Base-by-base conservation (phyloP, 1,284 basidiomycete species). In the Melampsora americana region DNA sequence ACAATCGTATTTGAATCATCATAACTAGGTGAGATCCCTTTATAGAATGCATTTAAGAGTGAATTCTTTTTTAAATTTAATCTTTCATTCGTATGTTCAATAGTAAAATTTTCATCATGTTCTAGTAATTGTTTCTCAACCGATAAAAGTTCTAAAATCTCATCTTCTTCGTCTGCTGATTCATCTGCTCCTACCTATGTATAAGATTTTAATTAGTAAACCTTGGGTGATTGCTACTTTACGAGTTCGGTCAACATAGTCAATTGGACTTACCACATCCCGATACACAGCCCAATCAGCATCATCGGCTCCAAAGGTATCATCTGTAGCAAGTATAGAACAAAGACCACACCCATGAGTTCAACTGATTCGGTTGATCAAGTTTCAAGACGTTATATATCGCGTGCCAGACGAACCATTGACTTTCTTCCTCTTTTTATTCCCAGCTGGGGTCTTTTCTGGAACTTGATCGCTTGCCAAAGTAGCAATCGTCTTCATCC, bases 261-360 rank as follows among this genome's bases (percentile, higher is more conserved):
- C 28, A 23, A n/a, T 23, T 1, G 2, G n/a, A 83, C 86, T 78
- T 80, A 93, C 93, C 77, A 99, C 95, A 84, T 97, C 95, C 77
- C 95, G 92, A 82, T 99, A 99, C 69, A 99, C 94, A 0, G 90
- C 90, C 95, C 96, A 99, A 83, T 99, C 95, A 20, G 90, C 92
- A 81, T 99, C 95, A 79, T 98, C 91, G 39, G 90, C 90, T 0
- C 96, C 95, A 81, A 99, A 99, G 82, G 87, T 91, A 80, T 99
- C 96, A 85, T 98, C 94, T 90, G 77, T 64, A 59, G 48, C 53
- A 50, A 28, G 35, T 5, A 5, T 6, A 26, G 42, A 61, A 60
- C 39, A 46, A 28, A 56, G n/a, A 0, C 42, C 11, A 44, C 42
- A 44, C 0, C 11, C 12, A 44, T 44, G 11, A 42, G 42, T 44